These are phyloP conservation scores for Stachybotrys elegans DNA, from an alignment of 2,329 filamentous ascomycete genomes.

Conservation along the genomic window DNA sequence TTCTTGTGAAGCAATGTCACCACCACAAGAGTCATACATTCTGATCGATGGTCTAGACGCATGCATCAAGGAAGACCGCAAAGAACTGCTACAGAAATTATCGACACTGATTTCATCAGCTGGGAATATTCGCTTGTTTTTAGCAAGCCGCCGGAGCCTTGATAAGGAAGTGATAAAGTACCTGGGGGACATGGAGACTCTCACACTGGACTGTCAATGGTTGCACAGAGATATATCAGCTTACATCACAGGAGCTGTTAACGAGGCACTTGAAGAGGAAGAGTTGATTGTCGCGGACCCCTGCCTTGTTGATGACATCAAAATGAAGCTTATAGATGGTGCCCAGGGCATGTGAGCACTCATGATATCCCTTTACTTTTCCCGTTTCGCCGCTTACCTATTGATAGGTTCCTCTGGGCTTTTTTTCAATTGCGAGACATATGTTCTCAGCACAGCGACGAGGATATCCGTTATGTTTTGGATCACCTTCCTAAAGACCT, in stretches of 20 bases:
- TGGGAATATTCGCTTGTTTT: conserved; percentile 6
- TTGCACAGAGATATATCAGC: conserved; percentile 7
- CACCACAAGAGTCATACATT: conserved; percentile 12
- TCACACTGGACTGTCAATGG: conserved; percentile 2
- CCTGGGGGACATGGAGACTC: no score
- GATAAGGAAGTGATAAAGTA: conserved; percentile 9
- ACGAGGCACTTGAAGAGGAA: conserved; percentile 5
- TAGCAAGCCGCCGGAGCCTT: conserved; percentile 18
- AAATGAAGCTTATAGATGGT: conserved; percentile 17
- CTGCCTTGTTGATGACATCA: conserved; percentile 18
- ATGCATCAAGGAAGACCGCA: conserved; percentile 17
- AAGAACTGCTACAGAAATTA: background rate
- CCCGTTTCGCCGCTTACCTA: background rate
- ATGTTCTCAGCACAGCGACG: conserved; percentile 18
- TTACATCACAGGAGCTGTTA: conserved; percentile 7
- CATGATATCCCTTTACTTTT: background rate
- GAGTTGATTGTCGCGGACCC: conserved; percentile 13
- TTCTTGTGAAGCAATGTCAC: background rate
- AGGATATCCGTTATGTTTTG: conserved; percentile 10
- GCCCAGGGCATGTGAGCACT: conserved; percentile 32
- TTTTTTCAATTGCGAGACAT: conserved; percentile 29
- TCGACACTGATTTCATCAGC: no score
- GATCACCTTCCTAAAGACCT: conserved; percentile 9
- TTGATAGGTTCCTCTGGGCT: conserved; percentile 34
- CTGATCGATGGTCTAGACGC: conserved; percentile 30